These are phyloP conservation scores for Argentina anserina DNA, from an alignment of 306 rosid species.

Conservation along the genomic window DNA sequence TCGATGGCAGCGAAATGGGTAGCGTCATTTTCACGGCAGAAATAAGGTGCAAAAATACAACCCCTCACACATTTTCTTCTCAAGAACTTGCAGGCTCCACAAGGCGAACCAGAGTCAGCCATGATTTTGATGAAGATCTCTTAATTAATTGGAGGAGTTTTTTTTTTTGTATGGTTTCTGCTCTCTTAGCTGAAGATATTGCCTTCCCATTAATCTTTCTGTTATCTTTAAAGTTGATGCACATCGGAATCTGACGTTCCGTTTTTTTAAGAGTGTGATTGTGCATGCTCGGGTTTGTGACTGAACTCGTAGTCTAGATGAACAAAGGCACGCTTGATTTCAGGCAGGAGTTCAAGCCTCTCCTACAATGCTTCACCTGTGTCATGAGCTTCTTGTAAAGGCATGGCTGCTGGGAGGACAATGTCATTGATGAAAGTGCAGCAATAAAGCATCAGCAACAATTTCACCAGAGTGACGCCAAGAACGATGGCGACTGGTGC, in stretches of 20 bases:
- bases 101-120: conserved; percentile 90
- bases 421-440: too few relatives aligned
- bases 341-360: conserved; percentile 82
- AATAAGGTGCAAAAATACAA: conserved; percentile 93
- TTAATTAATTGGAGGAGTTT: background rate
- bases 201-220: background rate
- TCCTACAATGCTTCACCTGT: conserved; percentile 85
- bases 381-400: conserved; percentile 87
- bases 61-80: conserved; percentile 93
- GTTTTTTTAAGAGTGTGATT: conserved; percentile 41
- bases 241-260: background rate
- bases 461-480: too few relatives aligned
- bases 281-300: conserved; percentile 96
- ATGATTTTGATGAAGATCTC: conserved; percentile 22
- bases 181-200: conserved; percentile 27
- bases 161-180: conserved; percentile 14
- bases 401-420: conserved; percentile 79
- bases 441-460: too few relatives aligned
- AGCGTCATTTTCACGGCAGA: conserved; percentile 90
- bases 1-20: conserved; percentile 91
- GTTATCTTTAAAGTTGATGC: background rate
- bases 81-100: conserved; percentile 99
- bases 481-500: too few relatives aligned
- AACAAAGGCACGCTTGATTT: conserved; percentile 91
- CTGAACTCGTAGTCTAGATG: conserved; percentile 95